phyloP scores from a whole-genome alignment of 805 yeast species.

The Saccharomycopsis malanga region DNA sequence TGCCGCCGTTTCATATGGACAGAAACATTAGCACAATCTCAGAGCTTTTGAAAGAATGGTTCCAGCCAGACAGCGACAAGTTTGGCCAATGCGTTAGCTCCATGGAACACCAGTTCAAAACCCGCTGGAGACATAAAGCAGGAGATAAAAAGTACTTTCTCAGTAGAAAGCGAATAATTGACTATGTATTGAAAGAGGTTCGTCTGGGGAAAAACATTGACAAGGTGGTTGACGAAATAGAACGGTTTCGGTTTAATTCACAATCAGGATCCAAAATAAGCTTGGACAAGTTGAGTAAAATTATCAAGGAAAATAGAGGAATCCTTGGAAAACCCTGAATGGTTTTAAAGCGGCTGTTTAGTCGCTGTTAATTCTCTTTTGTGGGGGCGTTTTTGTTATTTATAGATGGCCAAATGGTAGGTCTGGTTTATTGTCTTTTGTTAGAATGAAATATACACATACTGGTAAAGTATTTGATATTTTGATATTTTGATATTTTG shows the following conservation, averaged over 20 bases:
- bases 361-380: too few species aligned
- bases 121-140: constrained; percentile 13
- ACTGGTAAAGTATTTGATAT: too few species aligned
- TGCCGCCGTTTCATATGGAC: constrained; percentile 20
- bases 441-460: too few species aligned
- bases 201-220: not conserved
- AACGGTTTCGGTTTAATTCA: constrained; percentile 8
- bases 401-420: too few species aligned
- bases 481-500: too few species aligned
- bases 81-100: constrained; percentile 8
- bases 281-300: constrained; percentile 15
- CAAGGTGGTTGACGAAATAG: constrained; percentile 5
- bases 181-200: constrained; percentile 9
- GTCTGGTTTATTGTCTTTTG: too few species aligned
- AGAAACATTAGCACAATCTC: constrained; percentile 7
- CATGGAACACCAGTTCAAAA: constrained; percentile 10
- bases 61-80: constrained; percentile 12
- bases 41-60: constrained; percentile 17
- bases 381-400: too few species aligned
- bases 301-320: constrained; percentile 8
- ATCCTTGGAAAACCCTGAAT: too few species aligned
- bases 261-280: constrained; percentile 13
- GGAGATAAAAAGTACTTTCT: constrained; percentile 16
- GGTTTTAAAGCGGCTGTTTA: too few species aligned
- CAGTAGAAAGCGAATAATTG: constrained; percentile 12